Evolutionary conservation across 169 alveolate genomes (phyloP).

Genomic region (Condylostoma magnum): DNA sequence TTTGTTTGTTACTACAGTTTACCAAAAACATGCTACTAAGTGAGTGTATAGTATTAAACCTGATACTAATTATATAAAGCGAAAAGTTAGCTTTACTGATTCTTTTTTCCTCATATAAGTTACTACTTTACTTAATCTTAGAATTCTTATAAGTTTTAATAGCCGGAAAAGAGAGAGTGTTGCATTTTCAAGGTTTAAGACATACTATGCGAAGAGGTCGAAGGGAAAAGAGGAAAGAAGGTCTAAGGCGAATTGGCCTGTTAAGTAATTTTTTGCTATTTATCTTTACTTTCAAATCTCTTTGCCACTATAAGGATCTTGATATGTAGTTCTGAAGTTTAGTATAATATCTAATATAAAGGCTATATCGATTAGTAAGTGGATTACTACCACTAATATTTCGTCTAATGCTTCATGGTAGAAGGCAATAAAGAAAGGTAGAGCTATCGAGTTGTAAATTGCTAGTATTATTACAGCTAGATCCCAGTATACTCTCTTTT

Average conservation of each 20-base stretch:
- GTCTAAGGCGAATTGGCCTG: neutral
- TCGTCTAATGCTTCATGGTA: neutral
- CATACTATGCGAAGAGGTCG: neutral
- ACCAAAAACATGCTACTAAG: constrained; percentile 11
- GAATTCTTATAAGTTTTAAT: neutral
- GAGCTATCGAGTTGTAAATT: neutral
- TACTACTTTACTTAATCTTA: neutral
- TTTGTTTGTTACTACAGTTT: neutral
- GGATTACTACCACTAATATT: neutral
- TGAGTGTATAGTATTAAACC: neutral
- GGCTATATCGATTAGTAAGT: neutral
- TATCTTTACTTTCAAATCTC: neutral
- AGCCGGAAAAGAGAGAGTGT: neutral
- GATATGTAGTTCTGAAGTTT: constrained; percentile 22
- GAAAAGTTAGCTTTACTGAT: neutral
- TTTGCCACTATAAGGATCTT: neutral
- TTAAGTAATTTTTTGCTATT: neutral
- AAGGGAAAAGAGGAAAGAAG: neutral
- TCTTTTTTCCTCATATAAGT: neutral
- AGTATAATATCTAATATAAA: neutral
- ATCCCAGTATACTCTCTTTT: too few relatives aligned
- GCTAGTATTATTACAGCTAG: neutral
- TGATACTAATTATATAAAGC: neutral
- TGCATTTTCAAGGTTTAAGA: neutral
- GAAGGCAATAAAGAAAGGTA: neutral